Base-by-base conservation (phyloP, 768 basidiomycete genomes). In the Lactifluus pinguis region DNA sequence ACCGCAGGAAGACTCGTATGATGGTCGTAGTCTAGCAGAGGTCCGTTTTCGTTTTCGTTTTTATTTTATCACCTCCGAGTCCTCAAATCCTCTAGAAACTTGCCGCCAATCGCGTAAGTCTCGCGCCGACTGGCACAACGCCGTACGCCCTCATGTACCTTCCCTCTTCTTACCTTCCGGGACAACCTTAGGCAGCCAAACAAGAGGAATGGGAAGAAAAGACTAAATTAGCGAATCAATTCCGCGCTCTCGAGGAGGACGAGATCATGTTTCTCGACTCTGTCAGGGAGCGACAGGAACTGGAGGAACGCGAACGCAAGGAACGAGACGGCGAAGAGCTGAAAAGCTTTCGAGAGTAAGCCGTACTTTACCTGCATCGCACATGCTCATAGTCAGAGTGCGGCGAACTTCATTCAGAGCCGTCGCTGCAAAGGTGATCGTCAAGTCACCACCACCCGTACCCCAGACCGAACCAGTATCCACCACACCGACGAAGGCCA, bases 171-270 rank as follows among this genome's bases (percentile, higher is more conserved):
- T 25, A 25, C 25, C 25, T 49, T 10, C 30, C 21, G 21, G 32
- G 32, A 36, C n/a, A 25, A 45, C 36, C 64, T 63, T 67, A 91
- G 89, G 83, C 85, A 68, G 89, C 89, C 65, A 92, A 92, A 72
- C 89, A 93, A 74, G 91, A 93, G 72, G 89, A 93, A 82, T 93
- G 89, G 88, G 91, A 93, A 70, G 88, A 91, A 71, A 88, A 88
- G 70, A 89, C 83, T 62, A 92, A 91, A 71, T 81, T 93, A 73
- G 79, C 89, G 55, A 92, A 92, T 69, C 91, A 93, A 69, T 93
- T 92, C 68, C 86, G 91, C 57, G 88, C 91, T 4, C 75, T 93
- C 41, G 91, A 93, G 69, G 91, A 92, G 71, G 91, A 93, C 73
- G 91, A 93, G 69, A 86, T 93, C 64, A 84, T 88, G 78, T 93